These are phyloP conservation scores for Candida incommunis DNA, from an alignment of 805 yeast species.

Conservation along the genomic window DNA sequence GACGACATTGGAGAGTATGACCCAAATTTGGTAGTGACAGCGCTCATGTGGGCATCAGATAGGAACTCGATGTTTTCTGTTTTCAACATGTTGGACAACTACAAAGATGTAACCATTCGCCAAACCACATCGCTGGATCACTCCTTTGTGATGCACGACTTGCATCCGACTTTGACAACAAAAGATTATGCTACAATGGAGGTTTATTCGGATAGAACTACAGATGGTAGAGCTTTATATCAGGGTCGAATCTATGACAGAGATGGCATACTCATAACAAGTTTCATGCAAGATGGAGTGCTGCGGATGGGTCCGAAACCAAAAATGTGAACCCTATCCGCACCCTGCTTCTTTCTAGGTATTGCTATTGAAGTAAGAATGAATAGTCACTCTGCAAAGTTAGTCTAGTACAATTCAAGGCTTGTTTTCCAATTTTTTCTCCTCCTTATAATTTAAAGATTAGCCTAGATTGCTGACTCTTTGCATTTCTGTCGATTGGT, in stretches of 20 bases:
- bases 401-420: too few species aligned
- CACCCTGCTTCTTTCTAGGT: too few species aligned
- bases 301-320: background rate
- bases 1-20: constrained; percentile 6
- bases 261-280: constrained; percentile 12
- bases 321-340: too few species aligned
- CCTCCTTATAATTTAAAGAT: too few species aligned
- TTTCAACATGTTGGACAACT: constrained; percentile 14
- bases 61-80: constrained; percentile 21
- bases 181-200: constrained; percentile 17
- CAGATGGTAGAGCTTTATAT: constrained; percentile 18
- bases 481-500: too few species aligned
- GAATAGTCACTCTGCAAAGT: too few species aligned
- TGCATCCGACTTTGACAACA: constrained; percentile 11
- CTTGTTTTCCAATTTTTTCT: too few species aligned
- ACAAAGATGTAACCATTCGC: constrained; percentile 5
- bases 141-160: constrained; percentile 16
- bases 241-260: constrained; percentile 17
- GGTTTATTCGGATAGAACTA: constrained; percentile 17
- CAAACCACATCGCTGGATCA: constrained; percentile 19
- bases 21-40: constrained; percentile 17
- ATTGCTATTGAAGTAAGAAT: too few species aligned
- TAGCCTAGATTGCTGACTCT: too few species aligned
- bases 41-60: constrained; percentile 20
- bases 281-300: constrained; percentile 19